Conservation (phyloP, 306 rosid genomes). For the Canavalia gladiata region DNA sequence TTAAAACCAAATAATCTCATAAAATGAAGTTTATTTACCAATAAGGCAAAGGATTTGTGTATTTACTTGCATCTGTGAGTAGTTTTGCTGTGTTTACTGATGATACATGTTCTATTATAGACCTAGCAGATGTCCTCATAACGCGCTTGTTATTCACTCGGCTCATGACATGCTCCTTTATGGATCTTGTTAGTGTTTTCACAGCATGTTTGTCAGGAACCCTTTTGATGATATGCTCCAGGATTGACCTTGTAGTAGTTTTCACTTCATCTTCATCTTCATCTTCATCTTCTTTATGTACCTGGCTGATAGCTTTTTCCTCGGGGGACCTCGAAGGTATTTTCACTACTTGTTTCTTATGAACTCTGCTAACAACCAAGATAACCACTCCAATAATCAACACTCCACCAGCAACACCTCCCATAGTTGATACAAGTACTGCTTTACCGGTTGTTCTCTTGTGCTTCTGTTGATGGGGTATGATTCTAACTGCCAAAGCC, state of each 20-base stretch:
- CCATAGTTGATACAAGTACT: slow-evolving; percentile 64
- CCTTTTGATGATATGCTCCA: slow-evolving; percentile 49
- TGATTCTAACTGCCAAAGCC: slow-evolving; percentile 85
- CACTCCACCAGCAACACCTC: slow-evolving; percentile 63
- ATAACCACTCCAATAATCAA: slow-evolving; percentile 68
- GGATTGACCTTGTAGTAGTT: slow-evolving; percentile 44
- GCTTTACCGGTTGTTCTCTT: slow-evolving; percentile 50
- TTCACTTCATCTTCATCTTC: slow-evolving; percentile 39
- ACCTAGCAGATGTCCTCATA: slow-evolving; percentile 50
- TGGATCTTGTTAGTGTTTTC: slow-evolving; percentile 49
- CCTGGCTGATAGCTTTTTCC: slow-evolving; percentile 41
- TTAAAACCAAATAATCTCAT: background rate
- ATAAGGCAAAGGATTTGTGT: slow-evolving; percentile 43
- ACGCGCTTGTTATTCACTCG: slow-evolving; percentile 24
- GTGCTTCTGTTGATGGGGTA: slow-evolving; percentile 53
- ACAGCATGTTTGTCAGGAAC: slow-evolving; percentile 53
- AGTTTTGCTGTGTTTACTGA: slow-evolving; percentile 77
- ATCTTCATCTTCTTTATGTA: slow-evolving; percentile 22
- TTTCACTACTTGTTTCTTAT: slow-evolving; percentile 48
- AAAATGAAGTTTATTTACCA: slow-evolving; percentile 1
- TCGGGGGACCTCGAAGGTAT: slow-evolving; percentile 37
- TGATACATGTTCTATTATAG: slow-evolving; percentile 68
- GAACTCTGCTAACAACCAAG: slow-evolving; percentile 55
- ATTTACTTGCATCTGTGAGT: slow-evolving; percentile 94
- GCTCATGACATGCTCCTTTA: slow-evolving; percentile 49